Evolutionary conservation across 2,329 filamentous ascomycete species (phyloP), one percentile per base, ranked within the genome.

Genomic region (Hypoxylon rubiginosum): DNA sequence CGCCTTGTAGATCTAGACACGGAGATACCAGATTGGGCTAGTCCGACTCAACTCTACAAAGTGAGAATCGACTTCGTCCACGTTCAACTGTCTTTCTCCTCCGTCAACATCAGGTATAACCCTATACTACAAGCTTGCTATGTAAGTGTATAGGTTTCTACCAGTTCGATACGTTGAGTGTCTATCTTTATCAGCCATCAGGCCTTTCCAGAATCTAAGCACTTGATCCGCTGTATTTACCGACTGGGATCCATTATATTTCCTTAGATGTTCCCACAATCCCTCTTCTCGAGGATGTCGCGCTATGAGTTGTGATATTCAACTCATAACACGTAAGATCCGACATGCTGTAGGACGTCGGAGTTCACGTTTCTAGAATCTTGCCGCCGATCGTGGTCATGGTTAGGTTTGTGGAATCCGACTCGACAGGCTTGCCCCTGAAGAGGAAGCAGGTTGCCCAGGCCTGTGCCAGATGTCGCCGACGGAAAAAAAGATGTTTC

Each of bases 381-480:
- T 63, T 21, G 45, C 63, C 49, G 66, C 53, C 19, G 19, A 21
- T 34, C 32, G 34, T 48, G 48, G 63, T 17, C 60, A 78, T 79
- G 75, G 85, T 88, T 75, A 87, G 84, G 72, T 89, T 89, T 73
- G 83, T 89, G 62, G 85, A 82, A 57, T 84, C 85, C 11, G 85
- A 88, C 74, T 79, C 80, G 5, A 79, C 79, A 24, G 86, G 86
- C 17, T 76, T 88, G 62, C 86, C 86, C 4, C 79, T 86, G 58
- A 90, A 90, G 78, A 79, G 87, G 54, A 86, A 86, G 68, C 87
- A 89, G 72, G 85, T 88, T 21, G 82, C 83, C 62, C 86, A 88
- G 30, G 87, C 87, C 4, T 90, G 87, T 67, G 79, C 81, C 0
- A 76, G 79, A 1, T 90, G 87, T 69, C 83, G 87, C 4, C 83